phyloP scores from a whole-genome alignment of 75 land plant genomes.

The Cunninghamia lanceolata region DNA sequence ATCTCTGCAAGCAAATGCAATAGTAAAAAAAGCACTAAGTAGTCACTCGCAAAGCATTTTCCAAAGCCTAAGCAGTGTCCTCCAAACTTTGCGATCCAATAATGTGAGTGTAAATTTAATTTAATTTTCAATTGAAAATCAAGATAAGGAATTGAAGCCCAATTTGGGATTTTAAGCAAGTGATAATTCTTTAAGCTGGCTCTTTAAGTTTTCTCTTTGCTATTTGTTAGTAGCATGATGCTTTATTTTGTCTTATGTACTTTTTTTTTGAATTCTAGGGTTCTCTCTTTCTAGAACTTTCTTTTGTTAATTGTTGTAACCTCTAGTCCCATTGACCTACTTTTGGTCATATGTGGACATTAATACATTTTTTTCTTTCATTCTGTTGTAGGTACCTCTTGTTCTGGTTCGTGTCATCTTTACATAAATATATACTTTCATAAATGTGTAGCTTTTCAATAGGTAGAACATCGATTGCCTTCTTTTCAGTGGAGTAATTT shows the following conservation, averaged over 20 bases:
- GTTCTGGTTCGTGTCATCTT: constrained; percentile 67
- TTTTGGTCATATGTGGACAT: too few species aligned
- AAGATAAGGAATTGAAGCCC: background rate
- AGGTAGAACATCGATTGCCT: constrained; percentile 37
- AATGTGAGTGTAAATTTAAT: constrained; percentile 43
- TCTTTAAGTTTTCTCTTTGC: too few species aligned
- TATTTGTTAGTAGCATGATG: too few species aligned
- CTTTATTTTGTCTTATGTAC: too few species aligned
- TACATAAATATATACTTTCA: constrained; percentile 79
- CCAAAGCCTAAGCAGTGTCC: constrained; percentile 48
- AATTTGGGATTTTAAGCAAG: background rate
- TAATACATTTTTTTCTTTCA: too few species aligned
- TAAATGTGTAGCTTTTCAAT: constrained; percentile 90
- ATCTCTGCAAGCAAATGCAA: constrained; percentile 44
- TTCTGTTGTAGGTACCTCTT: constrained; percentile 61
- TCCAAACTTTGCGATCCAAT: constrained; percentile 58
- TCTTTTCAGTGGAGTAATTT: background rate
- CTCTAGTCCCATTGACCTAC: too few species aligned
- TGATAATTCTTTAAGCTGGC: too few species aligned
- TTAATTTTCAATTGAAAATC: constrained; percentile 1
- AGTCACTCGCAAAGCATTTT: constrained; percentile 92
- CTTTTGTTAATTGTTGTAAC: too few species aligned
- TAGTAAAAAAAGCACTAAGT: constrained; percentile 75
- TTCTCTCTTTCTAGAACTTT: too few species aligned
- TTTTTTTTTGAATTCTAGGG: too few species aligned